Base-by-base conservation (phyloP, 2,329 filamentous ascomycete genomes). In the Clarireedia hainanense region DNA sequence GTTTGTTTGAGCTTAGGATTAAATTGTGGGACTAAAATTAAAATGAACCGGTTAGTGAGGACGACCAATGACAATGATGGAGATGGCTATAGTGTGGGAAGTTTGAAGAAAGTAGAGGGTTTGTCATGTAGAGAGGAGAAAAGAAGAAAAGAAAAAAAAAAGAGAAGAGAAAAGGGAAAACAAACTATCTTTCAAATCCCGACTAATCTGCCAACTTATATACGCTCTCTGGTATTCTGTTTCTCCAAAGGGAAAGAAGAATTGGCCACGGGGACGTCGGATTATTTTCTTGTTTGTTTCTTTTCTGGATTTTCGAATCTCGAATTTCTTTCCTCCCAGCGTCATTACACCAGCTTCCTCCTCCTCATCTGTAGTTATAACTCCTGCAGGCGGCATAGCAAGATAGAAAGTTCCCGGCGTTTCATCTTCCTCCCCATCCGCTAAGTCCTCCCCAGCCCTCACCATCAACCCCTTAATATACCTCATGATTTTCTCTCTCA, bases 201-300 rank as follows among this genome's bases (percentile, higher is more conserved):
- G 40, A 39, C 61, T 50, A 57, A 68, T 65, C 34, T 57, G 47
- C 27, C 51, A 64, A 52, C 60, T 64, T 30, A 59, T 50, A 46
- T 53, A 67, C 3, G 57, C 57, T 39, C 59, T 53, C 45, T 67
- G 63, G 53, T 60, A 66, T 26, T 63, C 60, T 5, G 65, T 67
- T 52, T 68, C 65, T 23, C 66, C 66, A 45, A 67, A 67, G 24
- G 64, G 64, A 45, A 65, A 67, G 20, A 57, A 27, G 7, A 48
- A 54, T 5, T 20, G 47, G 17, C 47, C 52, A 12, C 26, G 39
- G 4, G 61, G 59, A 45, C 64, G 58, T 47, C 59, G 52, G n/a
- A 24, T 47, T 15, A 20, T 6, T 34, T 50, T 60, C 50, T 52
- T 58, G 4, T 9, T 9, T 5, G 12, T 45, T 43, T 15, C 14